Conservation (phyloP, 2,329 filamentous ascomycete species). For the Xylariaceae sp. region DNA sequence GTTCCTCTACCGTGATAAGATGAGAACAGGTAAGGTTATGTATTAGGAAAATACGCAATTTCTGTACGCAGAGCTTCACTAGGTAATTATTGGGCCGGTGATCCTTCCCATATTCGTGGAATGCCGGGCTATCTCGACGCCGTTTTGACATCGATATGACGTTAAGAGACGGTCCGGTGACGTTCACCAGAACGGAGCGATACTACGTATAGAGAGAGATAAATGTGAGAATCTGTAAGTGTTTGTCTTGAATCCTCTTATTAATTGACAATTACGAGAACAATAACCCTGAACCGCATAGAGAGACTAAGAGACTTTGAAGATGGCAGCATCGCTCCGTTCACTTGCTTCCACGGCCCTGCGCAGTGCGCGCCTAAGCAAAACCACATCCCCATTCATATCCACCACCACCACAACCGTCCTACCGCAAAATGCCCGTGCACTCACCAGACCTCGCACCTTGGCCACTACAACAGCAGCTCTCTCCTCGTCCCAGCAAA, state of each 20-base stretch:
- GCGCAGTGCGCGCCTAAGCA: constrained; percentile 6
- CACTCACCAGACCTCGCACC: neutral
- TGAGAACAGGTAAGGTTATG: too few relatives aligned
- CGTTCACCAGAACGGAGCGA: neutral
- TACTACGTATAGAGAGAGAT: too few relatives aligned
- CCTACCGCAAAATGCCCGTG: neutral
- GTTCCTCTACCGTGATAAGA: too few relatives aligned
- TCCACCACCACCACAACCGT: neutral
- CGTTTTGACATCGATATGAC: constrained; percentile 24
- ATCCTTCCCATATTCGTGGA: constrained; percentile 11
- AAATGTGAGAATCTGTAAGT: neutral
- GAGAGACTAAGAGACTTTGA: neutral
- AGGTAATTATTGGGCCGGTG: constrained; percentile 1
- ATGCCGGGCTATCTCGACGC: neutral
- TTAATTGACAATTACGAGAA: neutral
- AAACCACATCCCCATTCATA: neutral
- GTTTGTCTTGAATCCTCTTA: neutral
- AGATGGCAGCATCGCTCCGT: constrained; percentile 21
- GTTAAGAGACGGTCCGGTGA: constrained; percentile 8
- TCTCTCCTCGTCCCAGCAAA: constrained; percentile 7
- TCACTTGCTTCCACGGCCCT: constrained; percentile 13
- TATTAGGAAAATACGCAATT: too few relatives aligned
- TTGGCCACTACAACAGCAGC: neutral
- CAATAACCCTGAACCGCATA: neutral
- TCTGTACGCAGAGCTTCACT: too few relatives aligned